Base-by-base conservation (phyloP, 768 basidiomycete species). In the Brasilioporus rufonigricans region DNA sequence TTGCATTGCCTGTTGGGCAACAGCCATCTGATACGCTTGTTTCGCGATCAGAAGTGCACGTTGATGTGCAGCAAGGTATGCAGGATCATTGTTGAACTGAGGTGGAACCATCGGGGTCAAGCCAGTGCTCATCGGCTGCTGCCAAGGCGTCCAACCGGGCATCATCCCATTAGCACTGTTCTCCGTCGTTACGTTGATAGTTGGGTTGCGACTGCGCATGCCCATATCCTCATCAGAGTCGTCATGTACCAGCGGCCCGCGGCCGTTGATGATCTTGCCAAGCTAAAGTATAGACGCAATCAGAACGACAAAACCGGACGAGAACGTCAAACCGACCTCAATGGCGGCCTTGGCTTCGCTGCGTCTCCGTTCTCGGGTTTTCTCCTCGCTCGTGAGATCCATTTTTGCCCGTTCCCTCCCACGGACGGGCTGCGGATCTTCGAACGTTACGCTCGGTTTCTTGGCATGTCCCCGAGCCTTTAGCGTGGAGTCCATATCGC, bases 1-100 rank as follows among this genome's bases (percentile, higher is more conserved):
- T 9, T 84, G 87, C 81, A 93, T 87, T 5, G 92, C 92, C 60
- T 93, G 92, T 69, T 92, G 92, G 6, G 92, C 92, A 40, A 94
- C 87, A 3, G 92, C 88, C 76, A 89, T 83, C 70, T 93, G 92
- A 65, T 91, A 94, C 4, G 91, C 85, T 69, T 93, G 92, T 70
- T 93, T 93, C 49, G 92, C 92, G 52, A 78, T 73, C 74, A 91
- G 74, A 82, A 94, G 90, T 3, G 92, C 92, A 54, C 91, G 90
- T 67, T 93, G 91, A 67, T 94, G 92, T 18, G 90, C 91, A 5
- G 77, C 84, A 29, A 90, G 59, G 67, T 82, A 84, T 19, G 67
- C 70, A 18, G 84, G 82, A 60, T 91, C 87, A 8, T 77, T 65
- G 55, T 72, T 16, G 24, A 68, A 77, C 48, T 75, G 73, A 29